Evolutionary conservation across 352 stramenopile genomes (phyloP), one percentile per base, ranked within the genome.

Genomic region (Phytophthora sp.): DNA sequence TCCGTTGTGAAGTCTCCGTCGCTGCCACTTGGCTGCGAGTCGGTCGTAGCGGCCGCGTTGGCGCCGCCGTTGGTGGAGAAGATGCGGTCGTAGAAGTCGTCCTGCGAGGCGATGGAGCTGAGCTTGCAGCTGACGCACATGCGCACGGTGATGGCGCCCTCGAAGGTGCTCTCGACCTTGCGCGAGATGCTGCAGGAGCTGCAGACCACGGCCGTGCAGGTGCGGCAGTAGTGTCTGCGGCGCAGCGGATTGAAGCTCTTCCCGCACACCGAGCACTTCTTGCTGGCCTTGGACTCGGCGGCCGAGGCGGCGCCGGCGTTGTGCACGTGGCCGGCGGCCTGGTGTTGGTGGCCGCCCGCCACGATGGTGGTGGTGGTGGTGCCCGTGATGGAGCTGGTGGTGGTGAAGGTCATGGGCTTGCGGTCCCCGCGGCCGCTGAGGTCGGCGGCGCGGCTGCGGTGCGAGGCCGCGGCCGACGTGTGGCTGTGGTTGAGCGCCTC

Each of bases 91-190:
- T 93, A 92, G 49, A 91, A 93, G 59, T 94, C 84, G 51, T 91
- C 82, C 31, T 90, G 77, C 7, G 72, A 70, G 37, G 82, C 70
- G 12, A 82, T 79, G 31, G 82, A 80, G 65, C 82, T 89, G 55
- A 92, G 69, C 63, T 93, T 95, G 71, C 87, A 96, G 56, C 74
- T 82, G 27, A 93, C 77, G 60, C 87, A 96, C 56, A 94, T 87
- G 52, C 87, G 85, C 60, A 87, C 67, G 11, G 80, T 92, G 21
- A 76, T 74, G 4, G 69, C 55, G 23, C 76, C 74, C 38, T 88
- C 79, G 43, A 88, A 79, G 6, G 57, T 74, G 7, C 70, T 72
- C 32, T 86, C 79, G 11, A 82, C 66, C 53, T 82, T 91, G 62
- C 87, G 90, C 48, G 83, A 84, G 48, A 77, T 88, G 55, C 82